Base-by-base conservation (phyloP, 2,329 filamentous ascomycete species). In the Penicillium hesseltinei region DNA sequence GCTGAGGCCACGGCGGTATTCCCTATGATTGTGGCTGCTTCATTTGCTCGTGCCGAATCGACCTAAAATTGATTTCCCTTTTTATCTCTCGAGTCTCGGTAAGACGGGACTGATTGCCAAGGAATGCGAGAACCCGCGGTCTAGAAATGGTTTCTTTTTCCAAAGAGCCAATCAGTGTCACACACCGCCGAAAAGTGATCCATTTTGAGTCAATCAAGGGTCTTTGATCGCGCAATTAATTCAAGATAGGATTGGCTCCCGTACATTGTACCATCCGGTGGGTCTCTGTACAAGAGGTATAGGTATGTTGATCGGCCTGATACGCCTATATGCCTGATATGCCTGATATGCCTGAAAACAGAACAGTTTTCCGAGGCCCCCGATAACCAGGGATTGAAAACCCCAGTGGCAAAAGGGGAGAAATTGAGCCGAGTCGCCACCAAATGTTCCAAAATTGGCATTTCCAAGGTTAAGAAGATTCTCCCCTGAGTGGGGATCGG, bases 1-100 rank as follows among this genome's bases (percentile, higher is more conserved):
- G 85, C 84, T 17, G 86, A 89, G 72, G 86, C 86, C 2, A 88
- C 86, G 0, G 77, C 88, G 17, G 86, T 82, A 17, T 88, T 88
- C 66, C 86, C 86, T 8, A 73, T 89, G 60, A 86, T 89, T 60
- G 85, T 88, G 10, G 86, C 86, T 5, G 83, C 84, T 19, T 87
- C 85, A 1, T 88, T 87, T 74, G 85, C 85, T n/a, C 81, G 73
- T 50, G 69, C 66, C 11, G 60, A 62, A 23, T 53, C 54, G 13
- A 39, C 29, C 25, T 54, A 57, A 39, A 47, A 55, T 29, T 60
- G 38, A 56, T 39, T 48, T 35, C 36, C 23, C 43, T 11, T 11
- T 29, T 43, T n/a, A 9, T 31, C 11, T 6, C 29, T 19, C 3
- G 25, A 55, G 56, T 50, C 45, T 39, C 48, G 21, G 27, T 42